Evolutionary conservation across 306 rosid genomes (phyloP).

Genomic region (Acacia crassicarpa): DNA sequence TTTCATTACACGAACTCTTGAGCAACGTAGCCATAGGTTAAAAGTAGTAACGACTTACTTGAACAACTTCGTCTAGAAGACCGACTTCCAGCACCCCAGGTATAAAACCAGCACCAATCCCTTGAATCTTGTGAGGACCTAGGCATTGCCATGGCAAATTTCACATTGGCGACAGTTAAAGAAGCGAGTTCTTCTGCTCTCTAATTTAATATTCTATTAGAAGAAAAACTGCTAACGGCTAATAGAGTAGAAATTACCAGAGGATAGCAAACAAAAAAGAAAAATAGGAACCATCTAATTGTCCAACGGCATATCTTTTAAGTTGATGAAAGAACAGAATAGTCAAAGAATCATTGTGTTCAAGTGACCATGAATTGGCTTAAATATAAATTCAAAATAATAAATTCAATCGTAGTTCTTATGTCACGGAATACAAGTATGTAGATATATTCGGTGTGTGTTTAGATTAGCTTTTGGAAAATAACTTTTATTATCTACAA

Average conservation of each 20-base stretch:
- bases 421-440: not conserved
- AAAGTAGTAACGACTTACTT: conserved; percentile 49
- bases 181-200: conserved; percentile 14
- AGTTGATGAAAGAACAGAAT: not conserved
- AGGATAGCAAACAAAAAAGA: not conserved
- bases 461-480: too few species aligned
- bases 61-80: conserved; percentile 68
- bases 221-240: not conserved
- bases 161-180: conserved; percentile 10
- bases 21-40: conserved; percentile 6
- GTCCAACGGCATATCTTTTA: not conserved
- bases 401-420: not conserved
- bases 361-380: conserved; percentile 20
- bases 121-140: conserved; percentile 97
- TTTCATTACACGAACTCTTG: conserved; percentile 2
- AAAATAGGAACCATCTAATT: not conserved
- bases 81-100: conserved; percentile 79
- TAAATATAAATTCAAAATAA: conserved; percentile 17
- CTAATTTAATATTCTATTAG: conserved; percentile 10
- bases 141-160: conserved; percentile 30
- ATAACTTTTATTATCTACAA: too few species aligned
- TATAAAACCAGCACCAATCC: conserved; percentile 87
- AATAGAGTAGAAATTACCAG: not conserved
- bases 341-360: conserved; percentile 17
- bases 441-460: not conserved